Percentiles rank a stretch among this genome's conserved stretches.
Evolutionary conservation across 805 yeast genomes (phyloP).

Genomic region (Phaffomyces antillensis): DNA sequence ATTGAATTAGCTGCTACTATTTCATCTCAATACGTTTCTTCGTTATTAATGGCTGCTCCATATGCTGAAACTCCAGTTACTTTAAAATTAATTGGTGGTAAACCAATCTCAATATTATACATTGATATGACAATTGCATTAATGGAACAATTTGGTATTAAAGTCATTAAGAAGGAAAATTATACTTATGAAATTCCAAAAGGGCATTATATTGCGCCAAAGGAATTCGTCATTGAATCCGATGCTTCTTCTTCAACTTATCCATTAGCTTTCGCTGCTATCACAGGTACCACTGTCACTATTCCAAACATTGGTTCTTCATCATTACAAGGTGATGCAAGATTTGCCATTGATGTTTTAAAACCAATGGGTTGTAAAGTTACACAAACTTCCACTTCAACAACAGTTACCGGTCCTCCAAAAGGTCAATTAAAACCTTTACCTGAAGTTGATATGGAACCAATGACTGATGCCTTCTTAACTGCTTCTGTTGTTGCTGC

Average conservation of each 20-base stretch:
- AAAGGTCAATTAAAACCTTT: constrained; percentile 63
- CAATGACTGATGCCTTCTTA: constrained; percentile 97
- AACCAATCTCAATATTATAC: constrained; percentile 92
- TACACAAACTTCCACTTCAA: constrained; percentile 71
- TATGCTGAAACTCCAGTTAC: constrained; percentile 87
- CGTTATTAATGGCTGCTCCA: constrained; percentile 95
- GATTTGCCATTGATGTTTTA: constrained; percentile 89
- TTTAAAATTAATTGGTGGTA: constrained; percentile 85
- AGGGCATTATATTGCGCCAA: constrained; percentile 74
- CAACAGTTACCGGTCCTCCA: constrained; percentile 89
- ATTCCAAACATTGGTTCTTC: constrained; percentile 89
- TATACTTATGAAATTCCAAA: constrained; percentile 88
- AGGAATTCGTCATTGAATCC: constrained; percentile 83
- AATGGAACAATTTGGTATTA: constrained; percentile 88
- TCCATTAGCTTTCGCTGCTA: constrained; percentile 95
- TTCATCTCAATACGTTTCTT: constrained; percentile 95
- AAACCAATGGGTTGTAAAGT: constrained; percentile 94
- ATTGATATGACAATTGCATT: constrained; percentile 95
- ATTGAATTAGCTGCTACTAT: constrained; percentile 94
- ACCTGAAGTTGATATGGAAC: constrained; percentile 89
- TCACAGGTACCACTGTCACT: constrained; percentile 88
- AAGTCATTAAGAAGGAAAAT: constrained; percentile 67
- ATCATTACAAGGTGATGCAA: constrained; percentile 95
- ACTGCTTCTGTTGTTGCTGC: constrained; percentile 98
- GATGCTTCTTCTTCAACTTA: constrained; percentile 98